Evolutionary conservation across 768 basidiomycete genomes (phyloP), one percentile per base, ranked within the genome.

Genomic region (Lentinula sp.): DNA sequence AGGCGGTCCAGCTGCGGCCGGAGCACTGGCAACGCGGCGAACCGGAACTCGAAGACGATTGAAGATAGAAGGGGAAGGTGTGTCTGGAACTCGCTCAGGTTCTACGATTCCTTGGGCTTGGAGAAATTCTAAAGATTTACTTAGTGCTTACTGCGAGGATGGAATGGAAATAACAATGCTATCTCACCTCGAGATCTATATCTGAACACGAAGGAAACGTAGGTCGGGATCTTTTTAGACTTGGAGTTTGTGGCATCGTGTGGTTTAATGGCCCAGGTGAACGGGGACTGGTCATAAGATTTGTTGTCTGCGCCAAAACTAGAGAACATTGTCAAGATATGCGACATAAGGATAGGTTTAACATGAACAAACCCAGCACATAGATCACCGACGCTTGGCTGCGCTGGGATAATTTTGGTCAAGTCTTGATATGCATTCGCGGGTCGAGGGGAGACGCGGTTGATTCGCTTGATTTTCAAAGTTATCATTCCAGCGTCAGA

Each of bases 141-240:
- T 55, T 3, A 23, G 31, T n/a, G 45, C 42, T 31, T 60, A 39
- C 40, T 40, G 48, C 46, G 15, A 21, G 59, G 53, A 10, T 39
- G 37, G 23, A 8, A 35, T 43, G 52, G 7, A 50, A 52, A 28
- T 40, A 58, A 6, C 28, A 2, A 3, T 28, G 28, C 28, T 28
- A 35, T 67, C 74, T 46, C 62, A 85, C 87, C 83, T 59, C 70
- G 73, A 40, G 83, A 75, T 28, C 85, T 75, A 69, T 90, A 90
- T 43, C 84, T 77, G 68, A 89, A 91, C 2, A 82, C 74, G 66
- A 90, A 90, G 15, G 84, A 82, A 28, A 88, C 84, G 58, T 80
- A 82, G n/a, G 85, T 81, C 42, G 69, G 70, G 5, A 80, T 75
- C 61, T 70, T 71, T n/a, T 67, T 70, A 37, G 67, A 66, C 32